These are phyloP conservation scores for Fusarium penzigii DNA, from an alignment of 2,329 filamentous ascomycete genomes.

Conservation along the genomic window DNA sequence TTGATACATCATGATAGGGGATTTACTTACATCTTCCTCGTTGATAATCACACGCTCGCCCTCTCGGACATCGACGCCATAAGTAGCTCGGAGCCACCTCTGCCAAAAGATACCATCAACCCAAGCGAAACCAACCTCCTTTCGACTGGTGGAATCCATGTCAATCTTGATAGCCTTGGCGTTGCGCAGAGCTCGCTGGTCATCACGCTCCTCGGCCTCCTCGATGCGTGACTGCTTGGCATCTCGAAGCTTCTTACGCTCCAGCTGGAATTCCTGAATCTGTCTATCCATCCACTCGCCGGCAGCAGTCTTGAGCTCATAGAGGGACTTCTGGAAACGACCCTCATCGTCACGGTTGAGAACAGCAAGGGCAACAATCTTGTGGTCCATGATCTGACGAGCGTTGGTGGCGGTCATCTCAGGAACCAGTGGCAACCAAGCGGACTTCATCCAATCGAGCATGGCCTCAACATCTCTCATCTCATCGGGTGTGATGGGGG, in stretches of 20 bases:
- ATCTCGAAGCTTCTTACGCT: constrained; percentile 89
- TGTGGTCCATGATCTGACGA: constrained; percentile 90
- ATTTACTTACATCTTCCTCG: constrained; percentile 83
- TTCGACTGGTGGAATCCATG: constrained; percentile 83
- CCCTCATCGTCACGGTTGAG: constrained; percentile 78
- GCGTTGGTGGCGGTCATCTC: constrained; percentile 92
- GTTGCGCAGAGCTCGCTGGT: constrained; percentile 80
- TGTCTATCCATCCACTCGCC: constrained; percentile 99
- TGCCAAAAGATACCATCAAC: constrained; percentile 98
- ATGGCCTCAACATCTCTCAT: constrained; percentile 85
- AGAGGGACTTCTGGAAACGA: constrained; percentile 74
- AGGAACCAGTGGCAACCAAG: constrained; percentile 94
- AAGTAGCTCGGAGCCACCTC: constrained; percentile 92
- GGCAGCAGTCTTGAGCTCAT: constrained; percentile 93
- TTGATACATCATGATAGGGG: too few relatives aligned
- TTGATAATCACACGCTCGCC: constrained; percentile 95
- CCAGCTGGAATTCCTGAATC: constrained; percentile 85
- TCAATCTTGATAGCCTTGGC: constrained; percentile 92
- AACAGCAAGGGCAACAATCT: constrained; percentile 90
- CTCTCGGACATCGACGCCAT: constrained; percentile 83
- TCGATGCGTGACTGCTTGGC: constrained; percentile 94
- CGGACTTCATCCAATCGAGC: constrained; percentile 89
- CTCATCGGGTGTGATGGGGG: constrained; percentile 80
- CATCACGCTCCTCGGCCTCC: constrained; percentile 90
- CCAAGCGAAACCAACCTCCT: constrained; percentile 94